Evolutionary conservation across 177 flowering plant genomes (phyloP).

Genomic region (Vitis hybrid): DNA sequence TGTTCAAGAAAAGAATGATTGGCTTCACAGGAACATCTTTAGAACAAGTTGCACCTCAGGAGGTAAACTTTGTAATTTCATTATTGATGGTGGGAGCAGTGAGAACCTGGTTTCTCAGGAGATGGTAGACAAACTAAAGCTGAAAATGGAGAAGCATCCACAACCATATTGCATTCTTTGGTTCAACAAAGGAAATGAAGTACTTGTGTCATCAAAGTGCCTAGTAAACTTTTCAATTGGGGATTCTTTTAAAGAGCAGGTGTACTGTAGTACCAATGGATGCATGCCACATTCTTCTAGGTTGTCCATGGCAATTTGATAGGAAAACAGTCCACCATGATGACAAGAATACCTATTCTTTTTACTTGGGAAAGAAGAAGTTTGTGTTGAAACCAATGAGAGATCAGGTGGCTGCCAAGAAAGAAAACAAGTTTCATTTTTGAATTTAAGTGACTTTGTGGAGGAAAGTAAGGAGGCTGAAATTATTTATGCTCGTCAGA

Average conservation of each 20-base stretch:
- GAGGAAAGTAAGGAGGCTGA: neutral
- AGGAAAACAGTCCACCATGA: neutral
- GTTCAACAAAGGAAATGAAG: constrained; percentile 11
- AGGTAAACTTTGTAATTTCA: neutral
- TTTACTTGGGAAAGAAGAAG: neutral
- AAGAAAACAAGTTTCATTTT: neutral
- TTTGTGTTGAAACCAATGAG: neutral
- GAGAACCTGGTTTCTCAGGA: constrained; percentile 8
- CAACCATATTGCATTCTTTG: neutral
- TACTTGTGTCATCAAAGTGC: constrained; percentile 2
- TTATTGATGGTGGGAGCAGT: neutral
- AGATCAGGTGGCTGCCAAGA: neutral
- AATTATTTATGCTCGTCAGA: neutral
- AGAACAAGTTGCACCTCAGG: neutral
- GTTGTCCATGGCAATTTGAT: constrained; percentile 8
- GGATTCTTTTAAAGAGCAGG: neutral
- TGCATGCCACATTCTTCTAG: constrained; percentile 1
- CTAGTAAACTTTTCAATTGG: neutral
- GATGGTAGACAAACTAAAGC: constrained; percentile 1
- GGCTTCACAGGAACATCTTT: constrained; percentile 5
- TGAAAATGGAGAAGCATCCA: neutral
- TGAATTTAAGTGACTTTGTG: neutral
- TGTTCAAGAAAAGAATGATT: neutral
- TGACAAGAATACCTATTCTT: constrained; percentile 1
- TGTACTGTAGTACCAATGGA: constrained; percentile 1